Conservation (phyloP, 306 rosid genomes). For the Corylus americana region DNA sequence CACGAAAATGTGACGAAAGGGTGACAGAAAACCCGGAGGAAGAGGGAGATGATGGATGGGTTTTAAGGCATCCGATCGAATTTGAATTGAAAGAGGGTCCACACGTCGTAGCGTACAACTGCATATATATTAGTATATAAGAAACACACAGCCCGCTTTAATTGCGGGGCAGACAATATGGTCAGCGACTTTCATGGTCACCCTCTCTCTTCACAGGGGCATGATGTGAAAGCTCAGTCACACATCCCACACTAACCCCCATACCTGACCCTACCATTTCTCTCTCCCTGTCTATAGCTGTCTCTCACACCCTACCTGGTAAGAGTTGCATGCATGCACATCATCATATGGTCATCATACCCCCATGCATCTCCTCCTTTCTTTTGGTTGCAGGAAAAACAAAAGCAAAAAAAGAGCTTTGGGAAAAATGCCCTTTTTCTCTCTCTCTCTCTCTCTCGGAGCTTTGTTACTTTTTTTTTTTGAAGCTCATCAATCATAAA, state of each 20-base stretch:
- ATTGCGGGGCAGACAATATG: constrained; percentile 54
- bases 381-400: constrained; percentile 41
- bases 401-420: constrained; percentile 14
- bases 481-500: constrained; percentile 71
- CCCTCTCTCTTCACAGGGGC: constrained; percentile 38
- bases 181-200: constrained; percentile 59
- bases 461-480: constrained; percentile 27
- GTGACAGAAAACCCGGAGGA: neutral
- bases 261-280: neutral
- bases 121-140: neutral
- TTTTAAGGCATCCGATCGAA: neutral
- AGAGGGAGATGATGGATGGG: no score
- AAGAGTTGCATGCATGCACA: constrained; percentile 18
- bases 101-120: constrained; percentile 5
- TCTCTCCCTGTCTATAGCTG: neutral
- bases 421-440: neutral
- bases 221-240: constrained; percentile 56
- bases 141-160: constrained; percentile 47
- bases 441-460: constrained; percentile 3
- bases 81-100: neutral
- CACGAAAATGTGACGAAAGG: neutral
- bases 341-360: constrained; percentile 47
- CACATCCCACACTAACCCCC: constrained; percentile 22
- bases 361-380: constrained; percentile 39
- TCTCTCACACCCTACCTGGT: constrained; percentile 11